Conservation (phyloP, 73 alveolate species). For the Stentor roeselii region DNA sequence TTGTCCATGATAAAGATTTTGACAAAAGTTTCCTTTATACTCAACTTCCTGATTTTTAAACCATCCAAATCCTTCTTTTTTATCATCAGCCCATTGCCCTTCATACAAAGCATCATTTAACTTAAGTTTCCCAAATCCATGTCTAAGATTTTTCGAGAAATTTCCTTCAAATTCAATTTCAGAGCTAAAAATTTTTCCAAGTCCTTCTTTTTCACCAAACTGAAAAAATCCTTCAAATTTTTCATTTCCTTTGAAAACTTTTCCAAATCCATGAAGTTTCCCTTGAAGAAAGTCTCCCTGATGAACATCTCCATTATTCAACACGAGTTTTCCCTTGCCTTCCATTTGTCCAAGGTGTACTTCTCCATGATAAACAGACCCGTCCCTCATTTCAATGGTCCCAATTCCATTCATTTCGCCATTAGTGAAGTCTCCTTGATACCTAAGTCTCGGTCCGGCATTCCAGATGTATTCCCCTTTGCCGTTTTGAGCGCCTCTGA, state of each 20-base stretch:
- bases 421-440: not conserved
- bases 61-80: not conserved
- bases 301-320: not conserved
- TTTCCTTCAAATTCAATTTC: conserved; percentile 58
- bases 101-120: not conserved
- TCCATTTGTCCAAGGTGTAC: conserved; percentile 37
- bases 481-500: not conserved
- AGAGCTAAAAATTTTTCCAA: conserved; percentile 26
- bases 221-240: conserved; percentile 56
- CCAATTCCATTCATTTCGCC: not conserved
- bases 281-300: conserved; percentile 12
- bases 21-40: not conserved
- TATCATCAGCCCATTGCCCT: not conserved
- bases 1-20: not conserved
- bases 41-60: not conserved
- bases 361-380: not conserved
- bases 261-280: conserved; percentile 34
- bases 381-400: not conserved
- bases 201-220: conserved; percentile 56
- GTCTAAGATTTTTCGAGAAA: not conserved
- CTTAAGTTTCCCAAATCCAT: conserved; percentile 1
- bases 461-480: not conserved
- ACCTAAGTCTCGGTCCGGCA: not conserved
- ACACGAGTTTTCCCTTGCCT: conserved; percentile 8
- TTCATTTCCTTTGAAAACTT: conserved; percentile 30